These are phyloP conservation scores for Lentinula edodes DNA, from an alignment of 768 basidiomycete genomes.

Conservation along the genomic window DNA sequence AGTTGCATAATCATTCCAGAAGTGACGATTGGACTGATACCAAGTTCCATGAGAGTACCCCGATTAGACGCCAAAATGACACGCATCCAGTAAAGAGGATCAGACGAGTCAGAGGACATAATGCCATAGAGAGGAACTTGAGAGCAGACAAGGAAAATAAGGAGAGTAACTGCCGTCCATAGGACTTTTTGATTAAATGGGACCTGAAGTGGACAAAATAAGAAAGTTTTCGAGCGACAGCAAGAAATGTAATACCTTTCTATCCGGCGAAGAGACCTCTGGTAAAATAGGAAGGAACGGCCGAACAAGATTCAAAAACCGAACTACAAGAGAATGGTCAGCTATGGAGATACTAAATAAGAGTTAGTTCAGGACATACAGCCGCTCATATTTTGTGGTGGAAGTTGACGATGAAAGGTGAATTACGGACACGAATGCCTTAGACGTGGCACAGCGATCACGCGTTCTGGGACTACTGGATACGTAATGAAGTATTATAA, in stretches of 20 bases:
- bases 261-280: constrained; percentile 96
- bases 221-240: constrained; percentile 7
- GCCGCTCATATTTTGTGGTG: constrained; percentile 62
- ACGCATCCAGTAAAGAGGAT: constrained; percentile 99
- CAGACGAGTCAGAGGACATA: constrained; percentile 98
- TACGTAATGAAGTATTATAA: background rate
- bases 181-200: constrained; percentile 97
- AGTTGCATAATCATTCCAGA: constrained; percentile 99
- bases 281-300: constrained; percentile 96
- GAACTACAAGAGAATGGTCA: constrained; percentile 48
- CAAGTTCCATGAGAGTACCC: constrained; percentile 98
- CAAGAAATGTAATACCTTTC: constrained; percentile 58
- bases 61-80: constrained; percentile 98
- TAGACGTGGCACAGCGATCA: background rate
- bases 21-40: constrained; percentile 96
- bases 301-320: constrained; percentile 96
- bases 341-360: background rate
- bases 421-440: background rate
- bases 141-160: constrained; percentile 99
- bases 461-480: too few species aligned
- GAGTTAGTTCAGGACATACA: constrained; percentile 41
- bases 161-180: constrained; percentile 98
- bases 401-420: constrained; percentile 16
- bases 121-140: constrained; percentile 99
- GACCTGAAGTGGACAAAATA: constrained; percentile 45